Evolutionary conservation across 225 moss, liverwort and hornwort genomes (phyloP).

Genomic region (Rhytidiadelphus loreus): DNA sequence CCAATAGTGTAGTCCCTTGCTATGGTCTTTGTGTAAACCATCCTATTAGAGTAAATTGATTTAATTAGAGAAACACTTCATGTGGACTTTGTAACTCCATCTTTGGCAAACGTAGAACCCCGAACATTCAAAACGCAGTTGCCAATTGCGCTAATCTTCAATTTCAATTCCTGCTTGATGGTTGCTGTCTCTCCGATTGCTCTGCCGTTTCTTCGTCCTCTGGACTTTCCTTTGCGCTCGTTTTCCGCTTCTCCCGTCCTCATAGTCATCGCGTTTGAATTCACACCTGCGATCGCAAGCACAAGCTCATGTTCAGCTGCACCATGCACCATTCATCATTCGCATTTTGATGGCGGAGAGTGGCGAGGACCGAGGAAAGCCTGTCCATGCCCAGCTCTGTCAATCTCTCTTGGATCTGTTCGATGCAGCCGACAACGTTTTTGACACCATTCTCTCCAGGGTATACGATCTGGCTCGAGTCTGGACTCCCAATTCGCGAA

Average conservation of each 20-base stretch:
- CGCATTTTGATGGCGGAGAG: slow-evolving; percentile 7
- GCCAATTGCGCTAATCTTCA: not conserved
- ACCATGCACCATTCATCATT: not conserved
- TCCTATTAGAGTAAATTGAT: not conserved
- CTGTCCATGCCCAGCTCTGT: slow-evolving; percentile 32
- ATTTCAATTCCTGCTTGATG: not conserved
- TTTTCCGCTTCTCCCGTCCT: not conserved
- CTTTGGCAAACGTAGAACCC: not conserved
- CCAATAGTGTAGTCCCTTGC: not conserved
- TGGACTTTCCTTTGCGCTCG: not conserved
- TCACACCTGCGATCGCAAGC: not conserved
- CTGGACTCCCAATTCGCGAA: not conserved
- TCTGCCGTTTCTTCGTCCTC: too few relatives aligned
- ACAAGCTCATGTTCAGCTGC: not conserved
- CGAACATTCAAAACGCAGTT: too few relatives aligned
- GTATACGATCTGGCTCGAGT: slow-evolving; percentile 13
- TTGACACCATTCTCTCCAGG: slow-evolving; percentile 52
- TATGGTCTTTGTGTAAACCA: not conserved
- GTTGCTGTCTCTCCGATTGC: not conserved
- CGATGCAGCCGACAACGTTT: slow-evolving; percentile 70
- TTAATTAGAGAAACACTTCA: not conserved
- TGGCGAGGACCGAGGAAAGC: slow-evolving; percentile 16
- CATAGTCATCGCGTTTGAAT: not conserved
- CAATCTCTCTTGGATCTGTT: slow-evolving; percentile 70
- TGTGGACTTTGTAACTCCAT: not conserved